Base-by-base conservation (phyloP, 805 yeast species). In the Maudiozyma barnettii region DNA sequence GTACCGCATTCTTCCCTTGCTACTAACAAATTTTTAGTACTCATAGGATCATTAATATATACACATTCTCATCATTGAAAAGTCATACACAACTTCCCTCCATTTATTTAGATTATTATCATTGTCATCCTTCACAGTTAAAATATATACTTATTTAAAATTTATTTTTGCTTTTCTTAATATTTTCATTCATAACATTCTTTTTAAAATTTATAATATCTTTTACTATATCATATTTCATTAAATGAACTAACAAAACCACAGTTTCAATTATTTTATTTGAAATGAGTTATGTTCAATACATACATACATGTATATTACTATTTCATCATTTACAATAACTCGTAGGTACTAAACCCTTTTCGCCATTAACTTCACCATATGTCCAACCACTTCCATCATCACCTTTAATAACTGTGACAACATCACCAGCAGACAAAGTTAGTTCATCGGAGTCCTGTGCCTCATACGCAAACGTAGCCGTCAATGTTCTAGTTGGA, bases 341-440 rank as follows among this genome's bases (percentile, higher is more conserved):
- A 51, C 84, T 72, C 0, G 93, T 81, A 5, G 98, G 98, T 64
- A 86, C 81, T 47, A 84, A 61, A 1, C 95, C 95, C 18, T 67
- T 69, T 7, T 51, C 53, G 0, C 91, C 93, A 52, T 78, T 70
- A 6, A 83, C 49, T 60, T 85, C 91, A 12, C 97, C 98, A 54
- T 81, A 84, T 1, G 97, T 90, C 99, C 99, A 93, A 0, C 99
- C 99, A 37, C 76, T 75, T 9, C 88, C 90, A 54, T 83, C 85
- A 45, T 82, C 84, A 44, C 80, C 86, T 26, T 75, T 81, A 1
- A 84, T 58, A 12, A 93, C 74, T 10, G 75, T 73, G 18, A 93
- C 77, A 46, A 71, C 72, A 51, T 91, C 97, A 2, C 96, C 96
- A 0, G 76, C 81, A 7, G 54, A 57, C 19, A 93, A 77, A 19